Evolutionary conservation across 176 grass and related monocot genomes (phyloP).

Genomic region (Secale cereale): DNA sequence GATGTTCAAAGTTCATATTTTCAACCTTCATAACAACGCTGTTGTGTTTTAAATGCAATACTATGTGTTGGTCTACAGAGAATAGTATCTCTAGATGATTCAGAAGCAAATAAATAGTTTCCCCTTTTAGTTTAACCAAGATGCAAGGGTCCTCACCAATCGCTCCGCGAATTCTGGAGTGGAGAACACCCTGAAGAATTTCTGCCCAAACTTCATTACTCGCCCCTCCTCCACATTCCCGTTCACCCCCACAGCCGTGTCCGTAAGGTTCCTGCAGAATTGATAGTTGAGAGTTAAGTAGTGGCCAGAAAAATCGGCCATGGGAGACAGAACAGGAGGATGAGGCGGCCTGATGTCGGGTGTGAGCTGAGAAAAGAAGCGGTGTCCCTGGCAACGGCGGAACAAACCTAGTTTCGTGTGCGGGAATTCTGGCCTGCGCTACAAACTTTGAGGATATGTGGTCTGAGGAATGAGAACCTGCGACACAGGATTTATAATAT

Average conservation of each 20-base stretch:
- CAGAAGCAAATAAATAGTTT: not conserved
- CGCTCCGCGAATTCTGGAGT: not conserved
- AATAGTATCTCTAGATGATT: not conserved
- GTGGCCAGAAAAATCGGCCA: too few relatives aligned
- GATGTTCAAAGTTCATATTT: not conserved
- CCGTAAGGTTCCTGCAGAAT: too few relatives aligned
- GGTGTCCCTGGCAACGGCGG: too few relatives aligned
- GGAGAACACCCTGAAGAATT: not conserved
- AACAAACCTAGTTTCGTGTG: too few relatives aligned
- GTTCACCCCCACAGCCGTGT: too few relatives aligned
- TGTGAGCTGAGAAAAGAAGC: too few relatives aligned
- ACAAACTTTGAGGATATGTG: not conserved
- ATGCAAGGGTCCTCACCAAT: constrained; percentile 29
- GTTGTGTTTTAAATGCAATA: not conserved
- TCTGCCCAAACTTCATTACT: not conserved
- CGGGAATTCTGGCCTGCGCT: too few relatives aligned
- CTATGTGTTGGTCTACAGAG: not conserved
- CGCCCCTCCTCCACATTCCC: too few relatives aligned
- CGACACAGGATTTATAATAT: constrained; percentile 7
- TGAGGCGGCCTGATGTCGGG: too few relatives aligned
- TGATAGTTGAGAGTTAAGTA: too few relatives aligned
- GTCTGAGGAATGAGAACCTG: not conserved
- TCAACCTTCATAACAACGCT: not conserved
- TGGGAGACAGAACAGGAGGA: too few relatives aligned
- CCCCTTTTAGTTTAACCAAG: not conserved